Base-by-base conservation (phyloP, 1,284 basidiomycete genomes). In the Moniliella sp. region DNA sequence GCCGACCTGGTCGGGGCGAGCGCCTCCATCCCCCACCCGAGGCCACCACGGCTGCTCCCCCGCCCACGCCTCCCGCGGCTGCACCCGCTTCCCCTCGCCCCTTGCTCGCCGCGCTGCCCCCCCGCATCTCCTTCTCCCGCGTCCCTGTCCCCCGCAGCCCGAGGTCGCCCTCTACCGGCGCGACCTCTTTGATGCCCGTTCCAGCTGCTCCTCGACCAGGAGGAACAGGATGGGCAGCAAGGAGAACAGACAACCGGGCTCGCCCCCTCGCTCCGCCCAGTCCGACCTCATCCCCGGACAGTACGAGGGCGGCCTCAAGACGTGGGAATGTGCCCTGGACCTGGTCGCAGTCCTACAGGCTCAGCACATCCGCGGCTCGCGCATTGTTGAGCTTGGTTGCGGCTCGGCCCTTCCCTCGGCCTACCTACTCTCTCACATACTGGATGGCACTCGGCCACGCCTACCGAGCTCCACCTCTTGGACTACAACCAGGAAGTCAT, bases 251-350 rank as follows among this genome's bases (percentile, higher is more conserved):
- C 10, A 9, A 18, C 18, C 21, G 7, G 16, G 23, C n/a, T 12
- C 11, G 12, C 15, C n/a, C 30, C 18, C 30, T 14, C 13, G 13
- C 13, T 14, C 18, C 4, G 71, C 76, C 0, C 75, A 78, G 0
- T 83, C 81, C 0, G 88, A 94, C 62, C 69, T 97, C 8, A 72
- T 94, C 7, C 80, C 84, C 1, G 76, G 83, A 0, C 69, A 84
- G 0, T 94, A 97, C 52, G 88, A 94, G 62, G 88, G 88, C 10
- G 88, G 88, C 0, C 61, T 97, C 34, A 94, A 94, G 63, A 93
- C 84, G 2, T 97, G 88, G 88, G 88, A 97, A 61, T 91, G 83
- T 42, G 78, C 80, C 21, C 62, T 86, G 10, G 88, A 94, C 61
- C 67, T 97, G 0, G 78, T 56, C 17, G 39, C 43, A 8, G 42